Evolutionary conservation across 202 grass and related monocot species (phyloP), one percentile per base, ranked within the genome.

Genomic region (Dendrocalamus latiflorus): DNA sequence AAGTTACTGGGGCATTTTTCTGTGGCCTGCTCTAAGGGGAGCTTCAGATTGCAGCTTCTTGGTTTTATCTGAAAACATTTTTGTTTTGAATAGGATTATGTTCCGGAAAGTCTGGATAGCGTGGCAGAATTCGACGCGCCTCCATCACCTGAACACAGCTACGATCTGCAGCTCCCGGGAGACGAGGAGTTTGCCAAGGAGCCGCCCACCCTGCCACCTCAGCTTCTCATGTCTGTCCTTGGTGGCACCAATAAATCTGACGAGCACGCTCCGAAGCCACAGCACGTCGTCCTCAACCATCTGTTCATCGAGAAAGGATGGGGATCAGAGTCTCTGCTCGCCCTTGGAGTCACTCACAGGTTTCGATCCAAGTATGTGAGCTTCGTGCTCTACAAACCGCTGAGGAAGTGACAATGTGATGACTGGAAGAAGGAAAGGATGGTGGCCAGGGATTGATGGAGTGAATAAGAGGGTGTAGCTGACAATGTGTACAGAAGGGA

Each of bases 251-350:
- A 92, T 8, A 71, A 66, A 18, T 16, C 65, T 3, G 79, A 78
- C 26, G 68, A 84, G 2, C 51, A 63, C 3, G 41, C 77, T 58
- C 38, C 24, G 15, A 99, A 94, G 56, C 93, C 96, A 2, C 84
- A 91, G 66, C 96, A 99, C 26, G 91, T 92, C 0, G 78, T 91
- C 49, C 96, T 94, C 2, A 85, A 99, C 86, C 96, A 99, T 45
- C 78, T 99, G 42, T 96, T 94, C 59, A 86, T 99, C 3, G 93
- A 99, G 84, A 96, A 96, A 86, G 93, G 93, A 8, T 93, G 87
- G 68, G 87, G 87, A 3, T 91, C 91, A 13, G 80, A 87, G 63
- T 94, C 93, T 2, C 81, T 99, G 56, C 92, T 99, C 0, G 93
- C 96, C 21, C 93, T 99, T 7, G 87, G 96, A 0, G 36, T 94